Evolutionary conservation across 306 rosid species (phyloP), one percentile per base, ranked within the genome.

Genomic region (Castanospermum australe): DNA sequence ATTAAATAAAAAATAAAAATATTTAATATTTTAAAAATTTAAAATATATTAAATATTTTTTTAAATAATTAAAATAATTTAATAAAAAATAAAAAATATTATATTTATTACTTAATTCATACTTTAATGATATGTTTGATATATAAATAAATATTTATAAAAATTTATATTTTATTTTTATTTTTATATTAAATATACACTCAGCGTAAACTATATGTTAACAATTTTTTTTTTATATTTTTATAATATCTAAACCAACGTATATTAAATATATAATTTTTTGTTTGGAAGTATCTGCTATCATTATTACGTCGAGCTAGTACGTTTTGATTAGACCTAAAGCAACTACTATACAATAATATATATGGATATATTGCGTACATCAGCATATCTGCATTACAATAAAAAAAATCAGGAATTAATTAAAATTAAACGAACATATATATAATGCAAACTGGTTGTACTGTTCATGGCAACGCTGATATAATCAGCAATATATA

Each of bases 291-390:
- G 41, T 74, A 50, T 81, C 76, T 35, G 20, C 17, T 52, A 32
- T 8, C 76, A 81, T 83, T 8, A 67, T 69, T 78, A 77, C 36
- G 70, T 28, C 36, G 44, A 42, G 36, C 36, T 76, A 45, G 11
- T 42, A 71, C 41, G 71, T 39, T 51, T 45, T 42, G 18, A 36
- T 76, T 38, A 30, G 21, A 25, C 39, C 4, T 61, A 56, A 60
- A 62, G 73, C 68, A 73, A 83, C 67, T 17, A 35, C 69, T 17
- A 5, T 41, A 50, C 44, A 32, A 64, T 24, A 55, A 59, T 76
- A 22, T n/a, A 47, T 66, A 32, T n/a, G 20, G 5, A 4, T 24
- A 55, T 18, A 73, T 73, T 15, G 72, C 41, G 13, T 52, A 13
- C 67, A 36, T 36, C 47, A 76, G 15, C 69, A 17, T 52, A n/a